These are phyloP conservation scores for Petunia hybrid DNA, from an alignment of 305 asterid genomes.

Conservation along the genomic window DNA sequence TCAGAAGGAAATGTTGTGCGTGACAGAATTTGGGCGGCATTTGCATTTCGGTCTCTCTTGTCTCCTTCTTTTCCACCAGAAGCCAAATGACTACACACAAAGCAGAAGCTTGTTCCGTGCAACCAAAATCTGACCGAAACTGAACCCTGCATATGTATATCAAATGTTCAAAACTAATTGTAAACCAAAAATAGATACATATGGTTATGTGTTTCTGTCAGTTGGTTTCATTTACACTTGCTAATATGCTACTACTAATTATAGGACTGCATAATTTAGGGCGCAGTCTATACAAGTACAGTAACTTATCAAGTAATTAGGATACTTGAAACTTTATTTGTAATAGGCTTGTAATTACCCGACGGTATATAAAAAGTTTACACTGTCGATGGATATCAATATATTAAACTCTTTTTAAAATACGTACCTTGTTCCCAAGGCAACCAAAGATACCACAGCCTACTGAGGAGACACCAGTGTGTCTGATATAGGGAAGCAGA, in stretches of 20 bases:
- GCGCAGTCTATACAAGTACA: background rate
- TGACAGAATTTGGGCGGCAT: conserved; percentile 55
- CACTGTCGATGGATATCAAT: too few species aligned
- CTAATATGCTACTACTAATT: background rate
- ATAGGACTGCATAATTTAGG: too few species aligned
- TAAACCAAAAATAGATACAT: background rate
- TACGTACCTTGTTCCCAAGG: conserved; percentile 71
- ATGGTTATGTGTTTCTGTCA: background rate
- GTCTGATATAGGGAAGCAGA: conserved; percentile 49
- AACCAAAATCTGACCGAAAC: conserved; percentile 68
- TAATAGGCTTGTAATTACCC: too few species aligned
- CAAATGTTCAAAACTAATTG: background rate
- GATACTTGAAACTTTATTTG: too few species aligned
- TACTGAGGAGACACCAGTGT: conserved; percentile 54
- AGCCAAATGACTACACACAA: conserved; percentile 73
- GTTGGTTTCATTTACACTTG: background rate
- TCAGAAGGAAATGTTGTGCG: conserved; percentile 56
- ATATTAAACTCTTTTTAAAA: background rate
- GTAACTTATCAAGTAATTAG: background rate
- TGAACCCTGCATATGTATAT: conserved; percentile 56
- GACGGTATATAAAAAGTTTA: too few species aligned
- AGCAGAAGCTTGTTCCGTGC: conserved; percentile 67
- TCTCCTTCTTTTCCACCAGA: conserved; percentile 76
- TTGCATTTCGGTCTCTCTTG: conserved; percentile 59
- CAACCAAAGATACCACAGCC: conserved; percentile 72